Base-by-base conservation (phyloP, 2,329 filamentous ascomycete genomes). In the Clonostachys rhizophaga region DNA sequence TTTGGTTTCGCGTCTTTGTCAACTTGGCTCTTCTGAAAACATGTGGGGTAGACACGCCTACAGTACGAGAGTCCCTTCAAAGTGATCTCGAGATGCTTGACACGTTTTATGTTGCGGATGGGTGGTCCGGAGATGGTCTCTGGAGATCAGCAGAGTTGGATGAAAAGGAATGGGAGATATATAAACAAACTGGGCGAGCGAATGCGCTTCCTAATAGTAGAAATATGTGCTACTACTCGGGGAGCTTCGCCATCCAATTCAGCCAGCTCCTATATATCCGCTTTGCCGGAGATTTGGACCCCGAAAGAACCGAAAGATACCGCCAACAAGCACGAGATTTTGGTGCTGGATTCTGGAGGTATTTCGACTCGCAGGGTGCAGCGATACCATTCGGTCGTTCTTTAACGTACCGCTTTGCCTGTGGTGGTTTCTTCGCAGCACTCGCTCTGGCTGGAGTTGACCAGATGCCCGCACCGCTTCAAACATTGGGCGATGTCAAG, bases 231-330 rank as follows among this genome's bases (percentile, higher is more conserved):
- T 77, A 78, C 54, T 78, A 78, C 46, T 77, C 74, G 2, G 74
- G 74, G 0, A 78, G 75, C 41, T 78, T 78, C 46, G 75, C 75
- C 0, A 74, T 78, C 9, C 75, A 78, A 46, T 78, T 76, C 35
- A 68, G 66, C 2, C 74, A 78, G 48, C 55, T 78, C 4, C 56
- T 76, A 0, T 78, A 74, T 49, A 59, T 65, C 1, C 68, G 65
- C 9, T 70, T 72, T 49, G 71, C 70, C 0, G 49, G 51, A 1
- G 67, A 74, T n/a, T 37, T 72, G 3, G 73, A 77, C 44, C 58
- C 62, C 0, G 50, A 57, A 33, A 57, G 74, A n/a, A 64, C 63
- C 5, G 58, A 58, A 10, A 51, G 48, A 10, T 77, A 71, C 52
- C 59, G 58, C 24, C 49, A 63, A 30, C 59, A 62, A 24, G 75